phyloP scores from a whole-genome alignment of 2,329 filamentous ascomycete species.

The Curvularia spicifera region DNA sequence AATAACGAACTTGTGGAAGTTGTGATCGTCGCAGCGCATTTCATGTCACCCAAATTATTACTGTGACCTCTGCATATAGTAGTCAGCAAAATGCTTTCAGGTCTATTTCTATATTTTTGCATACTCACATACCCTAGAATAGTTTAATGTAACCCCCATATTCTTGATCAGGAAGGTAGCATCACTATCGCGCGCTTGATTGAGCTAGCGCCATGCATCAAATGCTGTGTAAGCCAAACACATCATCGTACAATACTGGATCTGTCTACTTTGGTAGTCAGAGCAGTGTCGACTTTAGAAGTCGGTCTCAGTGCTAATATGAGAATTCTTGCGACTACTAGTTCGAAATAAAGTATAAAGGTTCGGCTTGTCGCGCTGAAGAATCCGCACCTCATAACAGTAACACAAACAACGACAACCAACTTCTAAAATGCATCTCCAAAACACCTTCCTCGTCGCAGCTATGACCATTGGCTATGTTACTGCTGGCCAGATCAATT shows the following conservation, averaged over 20 bases:
- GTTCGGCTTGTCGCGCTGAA: neutral
- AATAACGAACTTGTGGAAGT: no score
- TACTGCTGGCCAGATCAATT: constrained; percentile 28
- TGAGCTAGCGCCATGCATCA: neutral
- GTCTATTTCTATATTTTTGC: neutral
- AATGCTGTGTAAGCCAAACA: neutral
- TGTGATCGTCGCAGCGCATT: no score
- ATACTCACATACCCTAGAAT: neutral
- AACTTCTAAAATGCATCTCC: constrained; percentile 9
- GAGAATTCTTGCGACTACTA: neutral
- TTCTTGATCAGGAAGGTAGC: neutral
- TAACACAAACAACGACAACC: neutral
- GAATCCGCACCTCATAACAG: neutral
- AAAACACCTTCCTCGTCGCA: constrained; percentile 9
- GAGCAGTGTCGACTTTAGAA: neutral
- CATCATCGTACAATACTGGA: neutral
- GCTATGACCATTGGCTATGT: constrained; percentile 12
- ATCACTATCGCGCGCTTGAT: neutral
- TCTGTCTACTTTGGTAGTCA: neutral
- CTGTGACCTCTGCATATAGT: neutral
- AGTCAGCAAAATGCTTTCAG: neutral
- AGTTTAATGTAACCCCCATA: neutral
- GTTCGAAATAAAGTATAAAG: neutral
- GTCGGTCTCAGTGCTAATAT: neutral
- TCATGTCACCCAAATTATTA: neutral